phyloP scores from a whole-genome alignment of 83 land plant genomes.

The Larix sibirica region DNA sequence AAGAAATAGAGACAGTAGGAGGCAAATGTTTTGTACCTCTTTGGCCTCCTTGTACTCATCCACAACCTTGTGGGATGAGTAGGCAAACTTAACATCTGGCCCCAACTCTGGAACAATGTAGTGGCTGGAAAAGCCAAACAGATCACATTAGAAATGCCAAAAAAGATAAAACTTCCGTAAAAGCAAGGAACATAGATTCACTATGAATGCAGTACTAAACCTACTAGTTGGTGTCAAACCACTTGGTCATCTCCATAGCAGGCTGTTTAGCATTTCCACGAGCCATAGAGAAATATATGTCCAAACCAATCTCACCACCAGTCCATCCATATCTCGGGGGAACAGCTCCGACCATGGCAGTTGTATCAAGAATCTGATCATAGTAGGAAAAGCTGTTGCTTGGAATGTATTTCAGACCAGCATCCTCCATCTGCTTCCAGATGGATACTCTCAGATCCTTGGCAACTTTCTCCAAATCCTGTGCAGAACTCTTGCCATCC shows the following conservation, averaged over 20 bases:
- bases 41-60: slow-evolving; percentile 28
- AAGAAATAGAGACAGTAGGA: no score
- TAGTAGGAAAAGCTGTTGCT: slow-evolving; percentile 91
- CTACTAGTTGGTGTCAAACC: slow-evolving; percentile 96
- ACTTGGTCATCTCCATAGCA: slow-evolving; percentile 95
- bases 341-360: slow-evolving; percentile 85
- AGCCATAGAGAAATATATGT: slow-evolving; percentile 84
- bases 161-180: no score
- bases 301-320: slow-evolving; percentile 80
- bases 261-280: slow-evolving; percentile 77
- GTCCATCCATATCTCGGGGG: slow-evolving; percentile 71
- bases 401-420: slow-evolving; percentile 75
- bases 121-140: slow-evolving; percentile 18
- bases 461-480: slow-evolving; percentile 71
- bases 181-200: no score
- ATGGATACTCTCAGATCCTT: slow-evolving; percentile 71
- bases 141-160: neutral
- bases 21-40: neutral
- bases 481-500: slow-evolving; percentile 77
- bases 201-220: slow-evolving; percentile 8
- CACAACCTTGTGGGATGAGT: slow-evolving; percentile 48
- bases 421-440: slow-evolving; percentile 85
- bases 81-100: slow-evolving; percentile 30
- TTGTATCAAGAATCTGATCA: slow-evolving; percentile 83
- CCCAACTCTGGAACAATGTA: slow-evolving; percentile 51